Conservation (phyloP, 2,329 filamentous ascomycete species). For the Colletotrichum tropicale region DNA sequence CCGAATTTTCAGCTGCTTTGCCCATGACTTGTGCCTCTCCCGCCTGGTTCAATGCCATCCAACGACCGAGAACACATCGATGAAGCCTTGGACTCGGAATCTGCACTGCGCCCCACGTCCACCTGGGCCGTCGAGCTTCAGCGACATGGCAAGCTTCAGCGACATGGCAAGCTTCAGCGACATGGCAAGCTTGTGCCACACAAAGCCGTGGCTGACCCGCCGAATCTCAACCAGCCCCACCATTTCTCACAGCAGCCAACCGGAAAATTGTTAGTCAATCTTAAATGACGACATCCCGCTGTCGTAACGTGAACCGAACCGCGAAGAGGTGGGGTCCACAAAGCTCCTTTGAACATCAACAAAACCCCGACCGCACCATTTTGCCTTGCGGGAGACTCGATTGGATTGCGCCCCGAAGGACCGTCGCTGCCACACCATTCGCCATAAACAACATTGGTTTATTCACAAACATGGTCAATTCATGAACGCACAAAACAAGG, state of each 20-base stretch:
- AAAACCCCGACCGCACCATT: neutral
- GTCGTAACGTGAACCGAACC: neutral
- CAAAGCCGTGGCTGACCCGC: neutral
- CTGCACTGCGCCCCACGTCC: neutral
- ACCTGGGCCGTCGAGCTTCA: too few species aligned
- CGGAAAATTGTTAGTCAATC: neutral
- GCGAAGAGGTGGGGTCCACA: neutral
- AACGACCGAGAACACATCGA: neutral
- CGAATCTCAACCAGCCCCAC: neutral
- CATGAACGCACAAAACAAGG: neutral
- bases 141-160: too few species aligned
- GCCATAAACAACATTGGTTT: accelerated
- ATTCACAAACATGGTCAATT: neutral
- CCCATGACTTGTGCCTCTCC: neutral
- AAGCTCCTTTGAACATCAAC: neutral
- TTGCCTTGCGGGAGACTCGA: neutral
- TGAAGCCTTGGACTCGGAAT: neutral
- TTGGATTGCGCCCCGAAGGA: neutral
- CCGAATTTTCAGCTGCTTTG: neutral
- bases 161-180: neutral
- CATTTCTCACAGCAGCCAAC: neutral
- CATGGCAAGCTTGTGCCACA: neutral
- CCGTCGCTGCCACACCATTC: neutral
- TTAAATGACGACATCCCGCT: neutral
- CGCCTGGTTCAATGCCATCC: neutral